Conservation (phyloP, 495 filamentous ascomycete species). For the Xylaria scruposa region DNA sequence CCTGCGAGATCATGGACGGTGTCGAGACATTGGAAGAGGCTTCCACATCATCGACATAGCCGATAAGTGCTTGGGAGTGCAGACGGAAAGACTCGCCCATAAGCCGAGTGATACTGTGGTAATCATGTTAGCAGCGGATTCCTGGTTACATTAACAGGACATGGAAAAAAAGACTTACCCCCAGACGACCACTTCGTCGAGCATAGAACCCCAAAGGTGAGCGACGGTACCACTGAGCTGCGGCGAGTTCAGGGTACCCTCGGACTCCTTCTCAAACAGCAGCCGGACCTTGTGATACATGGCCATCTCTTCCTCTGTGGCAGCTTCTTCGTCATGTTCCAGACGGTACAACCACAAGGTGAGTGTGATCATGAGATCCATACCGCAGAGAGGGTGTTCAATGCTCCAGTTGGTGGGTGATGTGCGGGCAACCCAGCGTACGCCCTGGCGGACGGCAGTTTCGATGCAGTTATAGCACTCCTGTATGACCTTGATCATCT, state of each 20-base stretch:
- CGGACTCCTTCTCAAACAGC: slow-evolving; percentile 87
- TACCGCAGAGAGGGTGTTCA: slow-evolving; percentile 93
- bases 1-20: slow-evolving; percentile 67
- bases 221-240: slow-evolving; percentile 94
- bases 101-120: slow-evolving; percentile 85
- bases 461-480: slow-evolving; percentile 99
- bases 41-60: slow-evolving; percentile 83
- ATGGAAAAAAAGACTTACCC: slow-evolving; percentile 61
- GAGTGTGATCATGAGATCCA: slow-evolving; percentile 98
- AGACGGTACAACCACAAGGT: slow-evolving; percentile 97
- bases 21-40: slow-evolving; percentile 64
- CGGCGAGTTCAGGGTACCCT: slow-evolving; percentile 72
- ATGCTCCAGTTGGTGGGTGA: slow-evolving; percentile 99
- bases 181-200: slow-evolving; percentile 99
- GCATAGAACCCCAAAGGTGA: slow-evolving; percentile 95
- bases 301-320: slow-evolving; percentile 85
- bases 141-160: slow-evolving; percentile 17
- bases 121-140: slow-evolving; percentile 52
- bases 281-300: slow-evolving; percentile 96
- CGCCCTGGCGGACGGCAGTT: slow-evolving; percentile 90
- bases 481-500: slow-evolving; percentile 98
- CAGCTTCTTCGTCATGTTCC: slow-evolving; percentile 97
- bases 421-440: slow-evolving; percentile 96
- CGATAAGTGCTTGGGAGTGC: slow-evolving; percentile 89
- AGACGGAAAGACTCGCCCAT: slow-evolving; percentile 99